Percentiles rank a stretch among this genome's conserved stretches.
Conservation (phyloP, 441 rosid genomes). For the Cnidoscolus chayamansa region DNA sequence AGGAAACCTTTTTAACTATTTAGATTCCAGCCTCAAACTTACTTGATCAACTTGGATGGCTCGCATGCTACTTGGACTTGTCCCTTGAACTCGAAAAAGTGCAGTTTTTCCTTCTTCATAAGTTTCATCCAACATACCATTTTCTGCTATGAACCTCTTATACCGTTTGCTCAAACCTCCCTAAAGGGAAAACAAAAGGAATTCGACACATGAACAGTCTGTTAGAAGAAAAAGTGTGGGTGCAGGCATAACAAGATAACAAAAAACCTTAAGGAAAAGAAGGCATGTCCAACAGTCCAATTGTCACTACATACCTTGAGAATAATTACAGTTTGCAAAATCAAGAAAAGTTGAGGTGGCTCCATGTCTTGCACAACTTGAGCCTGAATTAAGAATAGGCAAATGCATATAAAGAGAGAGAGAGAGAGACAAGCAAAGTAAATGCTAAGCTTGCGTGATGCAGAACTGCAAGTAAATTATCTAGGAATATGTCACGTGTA, state of each 20-base stretch:
- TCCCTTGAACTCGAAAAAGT: constrained; percentile 83
- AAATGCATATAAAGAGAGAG: too few species aligned
- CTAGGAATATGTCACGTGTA: background rate
- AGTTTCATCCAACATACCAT: constrained; percentile 55
- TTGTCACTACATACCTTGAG: constrained; percentile 53
- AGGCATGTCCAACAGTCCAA: constrained; percentile 10
- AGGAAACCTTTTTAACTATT: background rate
- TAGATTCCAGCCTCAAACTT: constrained; percentile 29
- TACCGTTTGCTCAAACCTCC: constrained; percentile 69
- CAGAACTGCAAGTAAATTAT: constrained; percentile 3
- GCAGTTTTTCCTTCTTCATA: constrained; percentile 54
- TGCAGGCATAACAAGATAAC: background rate
- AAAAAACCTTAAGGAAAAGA: background rate
- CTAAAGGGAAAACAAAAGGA: constrained; percentile 33
- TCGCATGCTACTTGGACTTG: constrained; percentile 68
- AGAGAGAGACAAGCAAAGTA: constrained; percentile 4
- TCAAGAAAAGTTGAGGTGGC: constrained; percentile 64
- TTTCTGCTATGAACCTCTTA: constrained; percentile 53
- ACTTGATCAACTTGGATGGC: constrained; percentile 88
- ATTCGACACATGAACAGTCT: background rate
- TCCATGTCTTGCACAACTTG: constrained; percentile 68
- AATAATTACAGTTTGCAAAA: constrained; percentile 60
- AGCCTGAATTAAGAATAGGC: constrained; percentile 48
- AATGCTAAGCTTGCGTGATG: constrained; percentile 11
- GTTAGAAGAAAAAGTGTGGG: background rate